Evolutionary conservation across 1,284 basidiomycete species (phyloP), one percentile per base, ranked within the genome.

Genomic region (Cystobasidium pallidum): DNA sequence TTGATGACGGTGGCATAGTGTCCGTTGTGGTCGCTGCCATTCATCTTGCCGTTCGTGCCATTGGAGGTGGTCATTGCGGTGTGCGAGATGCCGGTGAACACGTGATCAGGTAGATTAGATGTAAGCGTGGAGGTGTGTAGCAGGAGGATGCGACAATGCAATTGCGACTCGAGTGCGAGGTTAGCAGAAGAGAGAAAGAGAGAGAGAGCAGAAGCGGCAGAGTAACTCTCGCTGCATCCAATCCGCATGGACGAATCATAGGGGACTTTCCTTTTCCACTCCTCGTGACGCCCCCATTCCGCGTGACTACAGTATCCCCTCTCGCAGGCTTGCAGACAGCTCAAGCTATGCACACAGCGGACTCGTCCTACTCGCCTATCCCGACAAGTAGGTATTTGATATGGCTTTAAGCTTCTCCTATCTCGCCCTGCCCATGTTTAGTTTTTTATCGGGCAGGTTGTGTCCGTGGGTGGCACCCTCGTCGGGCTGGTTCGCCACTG

Each of bases 1-100:
- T 36, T 58, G 39, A 55, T 67, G 30, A 34, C 21, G 7, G 54
- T 32, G 34, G 8, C 36, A 55, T 66, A 15, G 51, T 28, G 41
- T 39, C 54, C 54, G 24, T 39, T 58, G 15, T 10, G 21, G 6
- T n/a, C n/a, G n/a, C n/a, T n/a, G n/a, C 52, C 66, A 26, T 57
- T 58, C 66, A 58, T 51, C n/a, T 28, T 67, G 51, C 24, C 51
- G 54, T 58, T 41, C 34, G 62, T 41, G 30, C 30, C 39, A 3
- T 28, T 61, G 8, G n/a, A n/a, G n/a, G 0, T 19, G 34, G n/a
- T 41, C 36, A 30, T 30, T 41, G 36, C 45, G 58, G 26, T 30
- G 3, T 30, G 17, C 11, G 13, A 21, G 15, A 17, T 7, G 39
- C 21, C n/a, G 57, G 34, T 7, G 57, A 36, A 28, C 58, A 61